Evolutionary conservation across 2,329 filamentous ascomycete species (phyloP).

Genomic region (Mycosphaerella sp.): DNA sequence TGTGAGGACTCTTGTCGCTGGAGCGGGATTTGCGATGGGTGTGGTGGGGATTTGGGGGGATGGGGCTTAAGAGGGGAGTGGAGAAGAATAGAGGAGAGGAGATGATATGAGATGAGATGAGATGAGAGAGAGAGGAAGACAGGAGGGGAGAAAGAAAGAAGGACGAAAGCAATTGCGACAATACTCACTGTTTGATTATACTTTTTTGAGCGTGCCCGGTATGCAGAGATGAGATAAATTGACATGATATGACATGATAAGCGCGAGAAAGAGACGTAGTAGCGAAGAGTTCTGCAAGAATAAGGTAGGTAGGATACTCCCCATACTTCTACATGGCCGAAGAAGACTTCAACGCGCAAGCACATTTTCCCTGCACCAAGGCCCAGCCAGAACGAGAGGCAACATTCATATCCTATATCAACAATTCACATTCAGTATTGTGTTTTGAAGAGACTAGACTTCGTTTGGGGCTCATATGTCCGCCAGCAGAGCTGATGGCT

Average conservation of each 20-base stretch:
- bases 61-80: conserved; percentile 34
- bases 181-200: not conserved
- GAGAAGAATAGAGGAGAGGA: too few species aligned
- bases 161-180: too few species aligned
- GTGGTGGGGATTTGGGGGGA: conserved; percentile 48
- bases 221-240: not conserved
- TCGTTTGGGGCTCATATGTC: too few species aligned
- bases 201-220: not conserved
- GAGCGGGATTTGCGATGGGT: conserved; percentile 43
- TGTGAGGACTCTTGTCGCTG: conserved; percentile 39
- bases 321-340: too few species aligned
- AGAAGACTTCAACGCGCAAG: too few species aligned
- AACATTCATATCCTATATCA: not conserved
- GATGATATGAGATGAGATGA: too few species aligned
- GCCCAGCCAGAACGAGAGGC: not conserved
- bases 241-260: not conserved
- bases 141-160: too few species aligned
- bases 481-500: too few species aligned
- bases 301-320: too few species aligned
- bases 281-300: too few species aligned
- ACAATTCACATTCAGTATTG: not conserved
- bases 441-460: too few species aligned
- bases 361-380: not conserved
- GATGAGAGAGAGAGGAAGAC: not conserved
- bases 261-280: not conserved